Evolutionary conservation across 2,329 filamentous ascomycete genomes (phyloP).

Genomic region (Mycosphaerelloides madeirae): DNA sequence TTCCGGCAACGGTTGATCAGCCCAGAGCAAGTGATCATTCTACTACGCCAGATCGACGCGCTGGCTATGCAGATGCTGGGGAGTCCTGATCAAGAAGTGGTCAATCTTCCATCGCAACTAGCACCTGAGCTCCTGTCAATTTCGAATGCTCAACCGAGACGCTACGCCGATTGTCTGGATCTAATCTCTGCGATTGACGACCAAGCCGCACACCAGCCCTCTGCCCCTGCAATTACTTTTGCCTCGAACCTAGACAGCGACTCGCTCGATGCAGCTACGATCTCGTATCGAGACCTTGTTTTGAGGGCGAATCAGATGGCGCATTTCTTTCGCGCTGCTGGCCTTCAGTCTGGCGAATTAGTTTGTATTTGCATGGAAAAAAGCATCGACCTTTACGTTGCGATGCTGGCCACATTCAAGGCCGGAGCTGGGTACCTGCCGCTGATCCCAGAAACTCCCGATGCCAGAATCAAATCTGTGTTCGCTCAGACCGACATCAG

Average conservation of each 20-base stretch:
- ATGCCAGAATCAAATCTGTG: conserved; percentile 57
- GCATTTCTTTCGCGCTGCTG: conserved; percentile 47
- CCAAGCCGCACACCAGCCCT: conserved; percentile 46
- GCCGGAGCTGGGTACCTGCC: conserved; percentile 76
- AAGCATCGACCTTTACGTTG: conserved; percentile 64
- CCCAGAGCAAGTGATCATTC: conserved; percentile 48
- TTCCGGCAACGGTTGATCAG: conserved; percentile 54
- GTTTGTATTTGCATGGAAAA: conserved; percentile 75
- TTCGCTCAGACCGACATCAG: conserved; percentile 55
- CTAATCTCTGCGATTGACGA: conserved; percentile 50
- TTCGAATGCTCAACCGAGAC: conserved; percentile 36
- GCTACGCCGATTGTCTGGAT: conserved; percentile 26
- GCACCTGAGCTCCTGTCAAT: conserved; percentile 34
- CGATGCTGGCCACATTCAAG: conserved; percentile 71
- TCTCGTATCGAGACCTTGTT: conserved; percentile 66
- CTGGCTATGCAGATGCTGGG: conserved; percentile 45
- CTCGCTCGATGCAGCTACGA: conserved; percentile 33
- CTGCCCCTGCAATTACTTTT: conserved; percentile 62
- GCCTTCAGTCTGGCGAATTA: conserved; percentile 51
- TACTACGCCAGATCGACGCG: conserved; percentile 59
- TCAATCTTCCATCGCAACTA: conserved; percentile 30
- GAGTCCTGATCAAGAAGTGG: conserved; percentile 32
- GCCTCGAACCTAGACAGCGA: conserved; percentile 45
- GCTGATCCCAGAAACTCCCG: conserved; percentile 66
- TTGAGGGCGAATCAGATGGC: conserved; percentile 60